Percentiles rank a stretch among this genome's conserved stretches.
phyloP scores from a whole-genome alignment of 2,329 filamentous ascomycete species.

The Chaetomiaceae sp. region DNA sequence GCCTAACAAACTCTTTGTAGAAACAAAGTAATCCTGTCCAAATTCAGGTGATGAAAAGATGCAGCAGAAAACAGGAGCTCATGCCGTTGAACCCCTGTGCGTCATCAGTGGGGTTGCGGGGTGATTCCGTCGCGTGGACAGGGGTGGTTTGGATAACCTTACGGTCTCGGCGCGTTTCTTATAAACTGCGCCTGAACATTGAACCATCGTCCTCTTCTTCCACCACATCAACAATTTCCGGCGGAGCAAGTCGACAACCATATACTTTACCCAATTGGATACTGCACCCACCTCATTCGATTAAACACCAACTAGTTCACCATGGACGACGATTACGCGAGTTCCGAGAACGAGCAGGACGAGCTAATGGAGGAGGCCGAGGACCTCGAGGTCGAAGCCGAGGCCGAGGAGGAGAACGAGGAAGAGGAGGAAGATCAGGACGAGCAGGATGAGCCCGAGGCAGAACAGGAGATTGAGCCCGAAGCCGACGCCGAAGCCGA shows the following conservation, averaged over 20 bases:
- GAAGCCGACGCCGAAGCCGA: slow-evolving; percentile 34
- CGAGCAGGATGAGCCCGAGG: slow-evolving; percentile 12
- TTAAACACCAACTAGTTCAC: not conserved
- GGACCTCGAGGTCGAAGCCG: slow-evolving; percentile 34
- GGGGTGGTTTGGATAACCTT: too few relatives aligned
- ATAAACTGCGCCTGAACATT: not conserved
- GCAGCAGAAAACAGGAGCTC: too few relatives aligned
- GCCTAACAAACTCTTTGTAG: too few relatives aligned
- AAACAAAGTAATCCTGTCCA: too few relatives aligned
- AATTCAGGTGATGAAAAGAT: too few relatives aligned
- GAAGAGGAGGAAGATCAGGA: slow-evolving; percentile 40
- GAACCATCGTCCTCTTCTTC: not conserved
- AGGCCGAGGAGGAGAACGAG: slow-evolving; percentile 41
- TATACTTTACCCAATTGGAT: not conserved
- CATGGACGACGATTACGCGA: slow-evolving; percentile 35
- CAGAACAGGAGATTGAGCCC: slow-evolving; percentile 16
- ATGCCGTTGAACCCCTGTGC: too few relatives aligned
- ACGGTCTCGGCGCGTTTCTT: slow-evolving; percentile 6
- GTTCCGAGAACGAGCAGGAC: slow-evolving; percentile 51
- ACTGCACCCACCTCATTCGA: not conserved
- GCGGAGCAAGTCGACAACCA: not conserved
- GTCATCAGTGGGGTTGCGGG: not conserved
- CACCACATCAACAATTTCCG: not conserved
- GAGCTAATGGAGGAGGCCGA: slow-evolving; percentile 52
- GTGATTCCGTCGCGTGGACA: too few relatives aligned